Evolutionary conservation across 176 grass and related monocot genomes (phyloP).

Genomic region (Aegilops longissima): DNA sequence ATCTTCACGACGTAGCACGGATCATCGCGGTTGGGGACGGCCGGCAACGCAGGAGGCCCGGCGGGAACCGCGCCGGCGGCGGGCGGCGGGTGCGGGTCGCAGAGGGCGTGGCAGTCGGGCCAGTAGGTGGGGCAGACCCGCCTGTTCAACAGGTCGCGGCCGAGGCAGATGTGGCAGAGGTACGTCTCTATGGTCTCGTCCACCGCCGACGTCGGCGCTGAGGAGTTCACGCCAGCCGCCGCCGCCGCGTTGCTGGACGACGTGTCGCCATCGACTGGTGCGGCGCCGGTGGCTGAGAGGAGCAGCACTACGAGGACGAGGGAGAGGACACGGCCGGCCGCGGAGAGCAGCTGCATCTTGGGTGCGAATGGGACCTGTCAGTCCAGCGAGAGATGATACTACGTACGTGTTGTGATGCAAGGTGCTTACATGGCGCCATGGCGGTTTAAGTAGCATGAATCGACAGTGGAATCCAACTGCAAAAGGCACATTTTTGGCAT

Average conservation of each 20-base stretch:
- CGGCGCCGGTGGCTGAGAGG: not conserved
- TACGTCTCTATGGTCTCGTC: not conserved
- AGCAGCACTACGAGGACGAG: not conserved
- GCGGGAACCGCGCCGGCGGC: not conserved
- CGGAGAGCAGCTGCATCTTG: not conserved
- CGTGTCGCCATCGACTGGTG: not conserved
- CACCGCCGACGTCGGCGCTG: not conserved
- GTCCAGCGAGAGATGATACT: not conserved
- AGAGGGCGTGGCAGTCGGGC: not conserved
- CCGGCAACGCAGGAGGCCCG: not conserved
- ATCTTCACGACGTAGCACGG: constrained; percentile 3
- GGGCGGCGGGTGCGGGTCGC: not conserved
- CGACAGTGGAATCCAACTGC: not conserved
- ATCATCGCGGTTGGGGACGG: not conserved
- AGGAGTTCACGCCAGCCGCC: not conserved
- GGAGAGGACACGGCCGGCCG: not conserved
- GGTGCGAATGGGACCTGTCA: not conserved
- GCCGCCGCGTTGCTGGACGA: not conserved
- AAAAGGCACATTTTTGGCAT: not conserved
- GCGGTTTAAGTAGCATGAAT: not conserved
- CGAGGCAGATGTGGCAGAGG: not conserved
- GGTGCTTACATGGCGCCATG: not conserved
- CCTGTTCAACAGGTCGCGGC: not conserved
- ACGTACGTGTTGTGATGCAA: not conserved
- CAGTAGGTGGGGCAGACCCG: not conserved